Conservation (phyloP, 345 rosid species). For the Sisymbrium irio region DNA sequence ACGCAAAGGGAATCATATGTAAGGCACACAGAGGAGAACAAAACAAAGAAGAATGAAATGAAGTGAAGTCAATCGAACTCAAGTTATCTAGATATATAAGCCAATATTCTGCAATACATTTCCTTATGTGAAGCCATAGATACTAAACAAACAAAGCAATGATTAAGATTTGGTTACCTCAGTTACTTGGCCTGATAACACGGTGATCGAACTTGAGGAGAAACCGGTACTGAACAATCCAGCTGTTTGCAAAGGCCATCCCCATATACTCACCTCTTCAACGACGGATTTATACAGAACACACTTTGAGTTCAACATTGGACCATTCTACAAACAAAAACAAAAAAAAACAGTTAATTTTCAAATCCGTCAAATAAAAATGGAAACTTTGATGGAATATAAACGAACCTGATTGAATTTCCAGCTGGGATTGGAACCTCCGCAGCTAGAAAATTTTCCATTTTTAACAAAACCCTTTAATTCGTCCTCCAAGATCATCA, state of each 20-base stretch:
- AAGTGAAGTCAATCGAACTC: background rate
- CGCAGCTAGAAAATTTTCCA: constrained; percentile 50
- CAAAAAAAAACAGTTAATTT: background rate
- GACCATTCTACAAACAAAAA: constrained; percentile 44
- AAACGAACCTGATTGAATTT: constrained; percentile 57
- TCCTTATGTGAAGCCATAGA: background rate
- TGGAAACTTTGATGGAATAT: background rate
- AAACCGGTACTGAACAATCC: constrained; percentile 59
- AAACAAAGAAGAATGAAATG: background rate
- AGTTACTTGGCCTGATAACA: constrained; percentile 76
- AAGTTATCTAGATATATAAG: background rate
- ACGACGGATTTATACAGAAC: constrained; percentile 57
- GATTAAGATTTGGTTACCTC: constrained; percentile 45
- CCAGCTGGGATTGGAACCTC: constrained; percentile 55
- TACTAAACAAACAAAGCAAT: background rate
- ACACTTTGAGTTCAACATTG: constrained; percentile 60
- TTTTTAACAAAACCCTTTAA: constrained; percentile 36
- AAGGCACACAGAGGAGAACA: no score
- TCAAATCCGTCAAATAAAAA: background rate
- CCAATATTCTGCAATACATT: background rate
- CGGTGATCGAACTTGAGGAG: constrained; percentile 52
- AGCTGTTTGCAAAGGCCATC: constrained; percentile 92
- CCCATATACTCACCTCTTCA: constrained; percentile 92
- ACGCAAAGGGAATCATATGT: background rate
- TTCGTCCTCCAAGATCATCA: constrained; percentile 53